Evolutionary conservation across 257 asterid genomes (phyloP), one percentile per base, ranked within the genome.

Genomic region (Anisodus tanguticus): DNA sequence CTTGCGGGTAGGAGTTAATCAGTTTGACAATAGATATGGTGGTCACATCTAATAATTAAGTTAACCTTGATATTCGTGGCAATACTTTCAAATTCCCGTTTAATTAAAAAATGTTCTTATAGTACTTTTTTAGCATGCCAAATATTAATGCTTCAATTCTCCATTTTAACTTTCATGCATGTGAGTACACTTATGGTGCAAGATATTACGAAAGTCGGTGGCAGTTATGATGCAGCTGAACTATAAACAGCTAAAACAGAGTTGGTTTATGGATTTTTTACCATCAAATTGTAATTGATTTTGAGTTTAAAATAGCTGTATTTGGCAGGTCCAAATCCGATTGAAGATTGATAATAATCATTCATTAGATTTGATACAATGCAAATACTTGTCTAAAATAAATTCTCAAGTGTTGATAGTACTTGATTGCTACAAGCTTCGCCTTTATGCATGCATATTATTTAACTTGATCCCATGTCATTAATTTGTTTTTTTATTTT

Each of bases 181-280:
- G 80, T 74, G 80, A 74, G 45, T 41, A 41, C 45, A 41, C 6
- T 41, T 6, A 41, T 41, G 45, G 45, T 41, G 45, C 6, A 41
- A 4, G 45, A 41, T 4, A 41, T 41, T 41, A 41, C 4, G 45
- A 53, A 66, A 67, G 39, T 68, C 19, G 35, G 55, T 72, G 77
- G 49, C 69, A 71, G 83, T 81, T 63, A 64, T 64, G 54, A 85
- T 85, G 37, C 62, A 81, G 71, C 71, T 43, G 82, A 76, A 53
- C 45, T 26, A 76, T 76, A 80, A 80, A 69, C 64, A 43, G 57
- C 85, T 85, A 76, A 76, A 76, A 53, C 13, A 26, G 11, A 22
- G 45, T 26, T 76, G 63, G 22, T 31, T 76, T 22, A 5, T 74
- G 80, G 12, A 12, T 22, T 51, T 53, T 49, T 76, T 76, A 76